phyloP scores from a whole-genome alignment of 768 basidiomycete genomes.

The Imleria badia region DNA sequence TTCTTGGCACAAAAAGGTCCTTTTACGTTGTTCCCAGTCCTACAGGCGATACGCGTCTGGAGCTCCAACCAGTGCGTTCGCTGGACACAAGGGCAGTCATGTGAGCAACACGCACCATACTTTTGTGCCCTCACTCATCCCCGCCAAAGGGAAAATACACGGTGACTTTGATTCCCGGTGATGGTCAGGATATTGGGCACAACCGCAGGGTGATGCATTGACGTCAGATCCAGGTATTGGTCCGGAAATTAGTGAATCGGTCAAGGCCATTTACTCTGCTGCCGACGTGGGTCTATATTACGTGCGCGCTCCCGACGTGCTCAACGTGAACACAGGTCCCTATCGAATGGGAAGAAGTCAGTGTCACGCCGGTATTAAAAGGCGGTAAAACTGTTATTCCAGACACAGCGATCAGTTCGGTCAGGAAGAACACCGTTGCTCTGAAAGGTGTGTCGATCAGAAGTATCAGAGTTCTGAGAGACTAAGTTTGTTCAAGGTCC shows the following conservation, averaged over 20 bases:
- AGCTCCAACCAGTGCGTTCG: conserved; percentile 84
- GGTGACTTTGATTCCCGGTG: conserved; percentile 95
- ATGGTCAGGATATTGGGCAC: conserved; percentile 54
- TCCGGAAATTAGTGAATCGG: conserved; percentile 95
- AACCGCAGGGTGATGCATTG: conserved; percentile 7
- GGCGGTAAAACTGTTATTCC: conserved; percentile 98
- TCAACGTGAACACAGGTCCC: conserved; percentile 66
- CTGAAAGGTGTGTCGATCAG: conserved; percentile 71
- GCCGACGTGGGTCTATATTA: conserved; percentile 59
- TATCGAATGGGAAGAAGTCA: conserved; percentile 99
- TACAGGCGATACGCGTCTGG: conserved; percentile 65
- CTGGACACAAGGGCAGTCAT: conserved; percentile 84
- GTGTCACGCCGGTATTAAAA: conserved; percentile 90
- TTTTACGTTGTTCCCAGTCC: conserved; percentile 38
- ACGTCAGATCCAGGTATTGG: conserved; percentile 75
- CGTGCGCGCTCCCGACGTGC: conserved; percentile 1
- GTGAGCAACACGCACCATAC: conserved; percentile 45
- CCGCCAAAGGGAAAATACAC: conserved; percentile 86
- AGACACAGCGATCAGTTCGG: conserved; percentile 82
- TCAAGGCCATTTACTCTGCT: conserved; percentile 89
- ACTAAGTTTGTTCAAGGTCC: conserved; percentile 57
- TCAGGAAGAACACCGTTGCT: conserved; percentile 97
- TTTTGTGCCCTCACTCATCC: conserved; percentile 1
- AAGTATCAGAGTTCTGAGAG: background rate
- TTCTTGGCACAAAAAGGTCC: background rate